Conservation (phyloP, 805 yeast species). For the Candida pseudofarinosa region DNA sequence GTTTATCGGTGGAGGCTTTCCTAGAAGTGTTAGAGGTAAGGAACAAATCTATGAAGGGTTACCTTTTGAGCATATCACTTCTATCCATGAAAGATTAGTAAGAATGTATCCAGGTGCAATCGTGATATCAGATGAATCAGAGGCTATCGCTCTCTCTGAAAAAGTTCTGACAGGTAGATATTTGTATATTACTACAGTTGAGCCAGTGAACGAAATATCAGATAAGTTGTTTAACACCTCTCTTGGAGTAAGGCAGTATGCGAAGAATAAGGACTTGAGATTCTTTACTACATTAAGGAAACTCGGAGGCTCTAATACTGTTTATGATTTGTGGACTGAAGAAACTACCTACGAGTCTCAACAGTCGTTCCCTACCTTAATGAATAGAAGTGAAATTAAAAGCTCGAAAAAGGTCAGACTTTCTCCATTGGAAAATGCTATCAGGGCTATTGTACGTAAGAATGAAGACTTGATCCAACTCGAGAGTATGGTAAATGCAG, state of each 20-base stretch:
- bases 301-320: conserved; percentile 67
- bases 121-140: conserved; percentile 56
- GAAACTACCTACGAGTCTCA: conserved; percentile 74
- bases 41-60: conserved; percentile 81
- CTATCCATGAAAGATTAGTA: conserved; percentile 72
- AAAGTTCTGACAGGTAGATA: conserved; percentile 66
- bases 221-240: conserved; percentile 44
- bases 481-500: conserved; percentile 55
- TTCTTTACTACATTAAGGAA: conserved; percentile 67
- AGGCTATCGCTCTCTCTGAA: conserved; percentile 47
- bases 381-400: conserved; percentile 76
- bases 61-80: conserved; percentile 82
- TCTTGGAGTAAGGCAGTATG: conserved; percentile 66
- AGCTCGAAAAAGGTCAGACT: conserved; percentile 45
- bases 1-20: conserved; percentile 83
- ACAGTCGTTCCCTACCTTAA: conserved; percentile 79
- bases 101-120: conserved; percentile 79
- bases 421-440: conserved; percentile 84
- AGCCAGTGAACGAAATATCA: conserved; percentile 56
- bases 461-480: conserved; percentile 68
- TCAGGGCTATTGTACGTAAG: conserved; percentile 60
- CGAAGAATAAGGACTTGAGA: conserved; percentile 68
- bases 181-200: conserved; percentile 67
- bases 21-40: conserved; percentile 67
- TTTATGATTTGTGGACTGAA: conserved; percentile 82